Evolutionary conservation across 2,329 filamentous ascomycete species (phyloP), one percentile per base, ranked within the genome.

Genomic region (Celoporthe dispersa): DNA sequence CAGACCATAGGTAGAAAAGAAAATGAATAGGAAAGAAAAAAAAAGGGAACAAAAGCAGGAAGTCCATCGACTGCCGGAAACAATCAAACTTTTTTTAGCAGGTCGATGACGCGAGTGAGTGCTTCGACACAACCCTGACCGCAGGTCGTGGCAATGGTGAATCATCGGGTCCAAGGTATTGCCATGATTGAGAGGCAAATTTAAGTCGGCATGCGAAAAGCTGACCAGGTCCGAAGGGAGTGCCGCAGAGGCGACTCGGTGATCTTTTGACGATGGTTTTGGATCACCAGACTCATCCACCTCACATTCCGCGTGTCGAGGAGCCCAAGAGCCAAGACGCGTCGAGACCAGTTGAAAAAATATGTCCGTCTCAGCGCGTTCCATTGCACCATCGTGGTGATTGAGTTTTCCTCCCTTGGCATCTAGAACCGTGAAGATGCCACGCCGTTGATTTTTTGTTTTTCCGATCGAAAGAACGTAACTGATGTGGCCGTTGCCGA

Each of bases 401-500:
- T 8, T 11, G 22, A 25, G 3, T 63, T 57, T 61, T 55, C 35
- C 28, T 63, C 44, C 41, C 12, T 41, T 25, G 28, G 22, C 39
- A 62, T 48, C 60, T 31, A n/a, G 55, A 28, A 62, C n/a, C 37
- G 41, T 41, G 35, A 66, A 33, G 51, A 55, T 68, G 33, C 69
- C 53, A 37, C 66, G 44, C 19, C 44, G 44, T 48, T 12, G 39
- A 41, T 39, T 48, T n/a, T 48, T 48, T 65, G 19, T 39, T 64
- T 25, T 57, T 31, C 59, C 37, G 44, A 62, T 68, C 41, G 67
- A 41, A 69, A 66, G 48, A 63, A 37, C 48, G 59, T 66, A 61
- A 69, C 60, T 60, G 66, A 69, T 64, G 61, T 69, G 64, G 62
- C 57, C 64, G 61, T 64, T 60, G 64, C 70, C 70, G 25, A 63